These are phyloP conservation scores for Pholiota conissans DNA, from an alignment of 768 basidiomycete genomes.

Conservation along the genomic window DNA sequence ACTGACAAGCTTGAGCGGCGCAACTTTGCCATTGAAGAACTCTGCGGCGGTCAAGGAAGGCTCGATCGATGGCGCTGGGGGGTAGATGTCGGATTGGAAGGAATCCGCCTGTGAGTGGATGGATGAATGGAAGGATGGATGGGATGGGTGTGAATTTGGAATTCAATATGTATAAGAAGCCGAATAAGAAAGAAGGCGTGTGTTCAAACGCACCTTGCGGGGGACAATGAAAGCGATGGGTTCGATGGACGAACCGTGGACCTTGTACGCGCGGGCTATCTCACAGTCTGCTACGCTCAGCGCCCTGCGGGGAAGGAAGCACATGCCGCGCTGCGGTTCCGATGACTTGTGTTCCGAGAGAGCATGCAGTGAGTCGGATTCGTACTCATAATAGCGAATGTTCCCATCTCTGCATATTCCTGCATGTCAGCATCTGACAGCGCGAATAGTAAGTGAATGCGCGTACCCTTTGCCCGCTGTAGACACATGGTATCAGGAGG, in stretches of 20 bases:
- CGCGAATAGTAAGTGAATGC: background rate
- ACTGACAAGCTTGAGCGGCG: slow-evolving; percentile 75
- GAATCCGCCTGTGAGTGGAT: slow-evolving; percentile 87
- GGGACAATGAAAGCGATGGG: slow-evolving; percentile 96
- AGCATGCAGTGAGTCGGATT: slow-evolving; percentile 75
- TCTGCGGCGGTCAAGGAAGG: slow-evolving; percentile 80
- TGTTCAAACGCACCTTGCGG: slow-evolving; percentile 71
- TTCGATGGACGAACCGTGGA: slow-evolving; percentile 71
- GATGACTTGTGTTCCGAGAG: slow-evolving; percentile 85
- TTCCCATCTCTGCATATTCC: slow-evolving; percentile 77
- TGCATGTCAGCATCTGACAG: background rate
- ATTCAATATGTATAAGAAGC: background rate
- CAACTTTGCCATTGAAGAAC: slow-evolving; percentile 84
- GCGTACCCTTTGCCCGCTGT: slow-evolving; percentile 83
- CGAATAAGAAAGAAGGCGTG: background rate
- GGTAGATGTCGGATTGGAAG: slow-evolving; percentile 98
- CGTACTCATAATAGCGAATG: slow-evolving; percentile 96
- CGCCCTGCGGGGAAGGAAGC: slow-evolving; percentile 91
- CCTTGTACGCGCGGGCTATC: slow-evolving; percentile 93
- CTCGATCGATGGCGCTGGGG: slow-evolving; percentile 82
- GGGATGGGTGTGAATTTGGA: background rate
- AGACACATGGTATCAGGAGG: slow-evolving; percentile 8
- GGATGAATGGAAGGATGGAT: too few relatives aligned
- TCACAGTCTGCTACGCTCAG: slow-evolving; percentile 91
- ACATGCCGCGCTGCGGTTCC: slow-evolving; percentile 96